phyloP scores from a whole-genome alignment of 331 rosid genomes.

The Malus hybrid region DNA sequence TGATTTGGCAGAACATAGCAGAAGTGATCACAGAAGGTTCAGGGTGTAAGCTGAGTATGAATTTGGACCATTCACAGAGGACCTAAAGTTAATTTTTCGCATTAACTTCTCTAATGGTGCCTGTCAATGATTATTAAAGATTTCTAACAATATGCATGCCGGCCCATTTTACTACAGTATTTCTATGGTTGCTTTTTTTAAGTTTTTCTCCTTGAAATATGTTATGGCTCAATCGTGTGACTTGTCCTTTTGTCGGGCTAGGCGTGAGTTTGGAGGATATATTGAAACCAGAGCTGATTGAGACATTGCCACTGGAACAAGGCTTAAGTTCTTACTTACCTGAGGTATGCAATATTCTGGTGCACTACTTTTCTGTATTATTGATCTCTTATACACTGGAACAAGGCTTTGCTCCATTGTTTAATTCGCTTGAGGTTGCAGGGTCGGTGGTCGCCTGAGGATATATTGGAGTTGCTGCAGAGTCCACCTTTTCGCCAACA shows the following conservation, averaged over 20 bases:
- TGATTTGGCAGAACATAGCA: not conserved
- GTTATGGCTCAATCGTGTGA: not conserved
- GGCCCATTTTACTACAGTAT: not conserved
- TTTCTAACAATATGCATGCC: not conserved
- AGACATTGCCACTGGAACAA: conserved; percentile 67
- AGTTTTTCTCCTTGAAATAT: not conserved
- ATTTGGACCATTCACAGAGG: not conserved
- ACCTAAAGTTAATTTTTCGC: not conserved
- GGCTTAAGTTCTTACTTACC: conserved; percentile 71
- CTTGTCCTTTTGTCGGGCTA: conserved; percentile 18
- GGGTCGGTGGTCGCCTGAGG: conserved; percentile 91
- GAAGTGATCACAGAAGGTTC: not conserved
- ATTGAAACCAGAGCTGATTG: conserved; percentile 81
- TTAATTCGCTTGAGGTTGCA: conserved; percentile 14
- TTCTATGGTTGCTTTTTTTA: not conserved
- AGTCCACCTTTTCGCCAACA: conserved; percentile 96
- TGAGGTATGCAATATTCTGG: conserved; percentile 46
- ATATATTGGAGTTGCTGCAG: conserved; percentile 78
- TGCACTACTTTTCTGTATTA: conserved; percentile 7
- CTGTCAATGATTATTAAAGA: not conserved
- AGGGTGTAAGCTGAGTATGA: not conserved
- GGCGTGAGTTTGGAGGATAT: conserved; percentile 85
- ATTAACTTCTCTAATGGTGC: not conserved
- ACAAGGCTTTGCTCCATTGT: not conserved
- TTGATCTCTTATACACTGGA: not conserved